Evolutionary conservation across 371 early-diverging fungal genomes (phyloP).

Genomic region (Actinomortierella wolfii): DNA sequence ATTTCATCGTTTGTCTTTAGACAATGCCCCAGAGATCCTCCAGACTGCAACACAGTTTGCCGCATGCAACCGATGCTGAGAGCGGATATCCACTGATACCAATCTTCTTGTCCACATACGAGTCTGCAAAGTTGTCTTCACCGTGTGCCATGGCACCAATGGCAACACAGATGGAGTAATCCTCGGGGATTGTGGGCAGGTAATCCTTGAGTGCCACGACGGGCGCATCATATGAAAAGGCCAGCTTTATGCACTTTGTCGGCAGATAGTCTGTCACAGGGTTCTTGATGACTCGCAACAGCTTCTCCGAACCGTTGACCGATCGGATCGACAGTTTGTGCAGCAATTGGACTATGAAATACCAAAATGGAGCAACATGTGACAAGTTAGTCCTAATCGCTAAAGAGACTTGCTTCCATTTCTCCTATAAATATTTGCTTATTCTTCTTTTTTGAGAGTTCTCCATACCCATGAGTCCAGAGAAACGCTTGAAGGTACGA

Average conservation of each 20-base stretch:
- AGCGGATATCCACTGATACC: constrained; percentile 94
- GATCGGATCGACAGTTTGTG: constrained; percentile 96
- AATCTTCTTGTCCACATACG: constrained; percentile 95
- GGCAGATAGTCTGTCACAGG: constrained; percentile 94
- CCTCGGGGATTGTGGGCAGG: constrained; percentile 77
- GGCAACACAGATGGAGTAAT: constrained; percentile 86
- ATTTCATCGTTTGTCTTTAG: constrained; percentile 47
- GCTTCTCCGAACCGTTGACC: constrained; percentile 87
- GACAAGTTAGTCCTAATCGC: background rate
- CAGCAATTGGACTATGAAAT: constrained; percentile 86
- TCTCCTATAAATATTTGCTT: too few species aligned
- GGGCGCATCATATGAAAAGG: constrained; percentile 92
- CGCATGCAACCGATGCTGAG: constrained; percentile 94
- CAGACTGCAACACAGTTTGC: constrained; percentile 85
- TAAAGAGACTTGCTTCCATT: background rate
- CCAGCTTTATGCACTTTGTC: constrained; percentile 86
- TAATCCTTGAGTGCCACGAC: constrained; percentile 85
- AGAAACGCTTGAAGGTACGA: constrained; percentile 97
- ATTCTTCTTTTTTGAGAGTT: too few species aligned
- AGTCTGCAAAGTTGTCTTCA: constrained; percentile 91
- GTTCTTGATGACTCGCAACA: constrained; percentile 96
- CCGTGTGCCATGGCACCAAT: constrained; percentile 99
- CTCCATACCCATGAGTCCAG: constrained; percentile 87
- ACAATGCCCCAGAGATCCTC: constrained; percentile 89
- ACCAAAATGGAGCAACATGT: background rate